Base-by-base conservation (phyloP, 768 basidiomycete genomes). In the Psilocybe tampanensis region DNA sequence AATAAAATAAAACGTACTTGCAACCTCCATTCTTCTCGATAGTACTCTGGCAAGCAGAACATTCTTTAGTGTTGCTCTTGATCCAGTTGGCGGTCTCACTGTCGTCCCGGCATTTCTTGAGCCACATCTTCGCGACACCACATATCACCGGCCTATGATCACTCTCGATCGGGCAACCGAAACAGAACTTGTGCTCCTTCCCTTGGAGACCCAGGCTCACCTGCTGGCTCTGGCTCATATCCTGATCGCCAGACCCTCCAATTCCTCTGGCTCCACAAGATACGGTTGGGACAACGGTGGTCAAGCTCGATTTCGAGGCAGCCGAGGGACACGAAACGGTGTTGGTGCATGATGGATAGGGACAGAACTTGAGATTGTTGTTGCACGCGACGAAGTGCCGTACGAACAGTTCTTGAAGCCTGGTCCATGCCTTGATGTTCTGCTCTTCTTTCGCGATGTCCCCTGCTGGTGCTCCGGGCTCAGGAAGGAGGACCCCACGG, bases 1-100 rank as follows among this genome's bases (percentile, higher is more conserved):
- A 41, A 43, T 29, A 57, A 42, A 56, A 8, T 36, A 44, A 52
- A 13, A 88, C 94, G 68, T 68, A 98, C 95, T 99, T 98, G 94
- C 97, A 99, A 12, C 97, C 97, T 8, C 97, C 97, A 62, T 98
- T 98, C 89, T 99, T 99, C 84, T 99, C 97, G 56, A 99, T 99
- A 52, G 97, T 98, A 65, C 94, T 94, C 71, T 94, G 89, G 71
- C 97, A 99, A 70, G 94, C 89, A 18, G 86, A 80, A 70, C 97
- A 99, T 73, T 99, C 97, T 79, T 99, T 98, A 41, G 97, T 99
- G 70, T 99, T 98, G 61, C 95, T 97, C 84, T 93, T 94, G 79
- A 99, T 94, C 97, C 97, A 99, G 72, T 99, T 98, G 22, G 95
- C 94, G 17, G 97, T 99, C 76, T 99, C 97, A 60, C 90, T 92